phyloP scores from a whole-genome alignment of 1,284 basidiomycete genomes.

The Austroboletus niveus region DNA sequence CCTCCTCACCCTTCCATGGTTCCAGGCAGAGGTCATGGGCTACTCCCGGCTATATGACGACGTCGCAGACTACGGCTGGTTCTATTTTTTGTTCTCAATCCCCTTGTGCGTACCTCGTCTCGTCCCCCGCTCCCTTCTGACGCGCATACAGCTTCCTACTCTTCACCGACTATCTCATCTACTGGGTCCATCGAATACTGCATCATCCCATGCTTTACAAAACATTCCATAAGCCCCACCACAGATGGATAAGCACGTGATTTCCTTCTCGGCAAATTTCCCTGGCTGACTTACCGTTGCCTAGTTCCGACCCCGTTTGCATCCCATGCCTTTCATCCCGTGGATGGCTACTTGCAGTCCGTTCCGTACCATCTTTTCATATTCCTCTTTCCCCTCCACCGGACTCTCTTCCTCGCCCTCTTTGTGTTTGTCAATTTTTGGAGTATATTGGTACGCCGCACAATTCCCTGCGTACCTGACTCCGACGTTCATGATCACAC shows the following conservation, averaged over 20 bases:
- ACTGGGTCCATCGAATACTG: slow-evolving; percentile 92
- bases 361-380: slow-evolving; percentile 94
- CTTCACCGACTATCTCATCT: slow-evolving; percentile 91
- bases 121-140: slow-evolving; percentile 7
- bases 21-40: slow-evolving; percentile 89
- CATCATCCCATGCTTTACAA: slow-evolving; percentile 92
- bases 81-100: slow-evolving; percentile 61
- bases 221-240: slow-evolving; percentile 91
- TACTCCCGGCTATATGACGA: slow-evolving; percentile 80
- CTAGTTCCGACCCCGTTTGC: slow-evolving; percentile 95
- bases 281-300: slow-evolving; percentile 1
- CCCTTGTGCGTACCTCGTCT: slow-evolving; percentile 50
- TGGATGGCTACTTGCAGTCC: slow-evolving; percentile 94
- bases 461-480: background rate
- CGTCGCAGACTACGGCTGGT: slow-evolving; percentile 69
- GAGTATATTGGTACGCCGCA: slow-evolving; percentile 73
- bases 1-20: slow-evolving; percentile 89
- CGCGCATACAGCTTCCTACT: slow-evolving; percentile 64
- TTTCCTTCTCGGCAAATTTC: background rate
- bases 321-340: slow-evolving; percentile 95
- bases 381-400: slow-evolving; percentile 90
- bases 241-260: slow-evolving; percentile 92
- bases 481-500: slow-evolving; percentile 4
- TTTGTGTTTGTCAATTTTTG: slow-evolving; percentile 92
- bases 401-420: slow-evolving; percentile 74